phyloP scores from a whole-genome alignment of 2,329 filamentous ascomycete genomes.

The Curvularia sp. region DNA sequence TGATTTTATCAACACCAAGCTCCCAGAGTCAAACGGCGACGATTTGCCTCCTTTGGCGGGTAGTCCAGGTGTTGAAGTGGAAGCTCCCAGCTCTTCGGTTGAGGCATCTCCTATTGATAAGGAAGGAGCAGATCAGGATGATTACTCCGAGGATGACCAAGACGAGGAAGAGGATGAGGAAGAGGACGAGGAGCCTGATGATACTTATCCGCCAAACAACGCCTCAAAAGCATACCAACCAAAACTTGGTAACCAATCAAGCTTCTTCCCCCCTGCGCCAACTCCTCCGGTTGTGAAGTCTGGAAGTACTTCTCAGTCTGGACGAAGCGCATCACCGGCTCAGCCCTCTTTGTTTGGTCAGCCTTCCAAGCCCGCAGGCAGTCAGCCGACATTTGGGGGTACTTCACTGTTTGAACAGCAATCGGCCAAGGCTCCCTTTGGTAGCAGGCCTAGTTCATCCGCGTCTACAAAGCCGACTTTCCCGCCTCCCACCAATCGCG shows the following conservation, averaged over 20 bases:
- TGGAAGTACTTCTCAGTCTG: constrained; percentile 33
- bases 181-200: constrained; percentile 54
- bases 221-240: constrained; percentile 27
- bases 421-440: constrained; percentile 21
- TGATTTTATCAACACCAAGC: constrained; percentile 42
- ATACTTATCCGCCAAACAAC: constrained; percentile 43
- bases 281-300: constrained; percentile 43
- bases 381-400: constrained; percentile 17
- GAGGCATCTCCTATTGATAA: constrained; percentile 45
- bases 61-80: constrained; percentile 56
- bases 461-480: constrained; percentile 53
- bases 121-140: constrained; percentile 38
- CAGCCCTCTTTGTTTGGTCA: constrained; percentile 28
- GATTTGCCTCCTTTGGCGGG: constrained; percentile 57
- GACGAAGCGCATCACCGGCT: constrained; percentile 29
- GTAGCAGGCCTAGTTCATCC: constrained; percentile 3
- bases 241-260: constrained; percentile 33
- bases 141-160: constrained; percentile 44
- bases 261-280: constrained; percentile 41
- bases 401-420: constrained; percentile 31
- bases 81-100: constrained; percentile 46
- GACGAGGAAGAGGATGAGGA: constrained; percentile 52
- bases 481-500: constrained; percentile 57
- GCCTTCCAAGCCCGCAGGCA: constrained; percentile 16
- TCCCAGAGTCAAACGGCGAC: constrained; percentile 44